Percentiles rank a stretch among this genome's conserved stretches.
Conservation (phyloP, 2,329 filamentous ascomycete species). For the Fusarium stilboides region DNA sequence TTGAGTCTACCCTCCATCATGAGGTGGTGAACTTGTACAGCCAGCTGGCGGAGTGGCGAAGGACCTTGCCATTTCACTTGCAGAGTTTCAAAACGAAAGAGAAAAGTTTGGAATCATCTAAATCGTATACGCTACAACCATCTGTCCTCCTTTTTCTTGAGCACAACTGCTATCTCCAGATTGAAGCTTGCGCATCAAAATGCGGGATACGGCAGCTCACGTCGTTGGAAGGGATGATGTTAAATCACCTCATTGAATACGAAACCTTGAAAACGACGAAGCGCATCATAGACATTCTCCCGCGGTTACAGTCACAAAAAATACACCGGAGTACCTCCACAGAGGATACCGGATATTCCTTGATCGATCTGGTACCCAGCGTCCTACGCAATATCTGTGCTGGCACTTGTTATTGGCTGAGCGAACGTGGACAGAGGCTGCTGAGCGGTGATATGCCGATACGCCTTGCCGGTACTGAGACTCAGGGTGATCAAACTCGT, state of each 20-base stretch:
- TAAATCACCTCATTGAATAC: slow-evolving; percentile 1
- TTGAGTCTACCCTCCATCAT: not conserved
- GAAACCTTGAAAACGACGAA: not conserved
- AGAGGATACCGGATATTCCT: not conserved
- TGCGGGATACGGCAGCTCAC: not conserved
- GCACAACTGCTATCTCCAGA: slow-evolving; percentile 5
- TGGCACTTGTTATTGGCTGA: slow-evolving; percentile 6
- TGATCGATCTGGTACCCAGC: not conserved
- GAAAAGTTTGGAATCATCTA: not conserved
- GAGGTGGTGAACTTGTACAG: not conserved
- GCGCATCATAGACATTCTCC: not conserved
- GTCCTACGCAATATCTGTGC: slow-evolving; percentile 6
- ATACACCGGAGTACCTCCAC: not conserved
- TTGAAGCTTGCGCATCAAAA: not conserved
- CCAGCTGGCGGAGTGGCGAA: slow-evolving; percentile 4
- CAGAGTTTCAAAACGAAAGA: not conserved
- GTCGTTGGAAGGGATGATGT: not conserved
- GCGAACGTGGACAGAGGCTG: not conserved
- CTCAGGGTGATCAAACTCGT: no score
- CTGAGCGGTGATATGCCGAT: not conserved
- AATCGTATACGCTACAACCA: not conserved
- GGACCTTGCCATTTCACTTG: not conserved
- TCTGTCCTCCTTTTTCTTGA: not conserved
- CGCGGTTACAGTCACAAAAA: not conserved
- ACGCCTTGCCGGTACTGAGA: no score